Evolutionary conservation across 371 early-diverging fungal species (phyloP).

Genomic region (Sanchytrium tribonematis): DNA sequence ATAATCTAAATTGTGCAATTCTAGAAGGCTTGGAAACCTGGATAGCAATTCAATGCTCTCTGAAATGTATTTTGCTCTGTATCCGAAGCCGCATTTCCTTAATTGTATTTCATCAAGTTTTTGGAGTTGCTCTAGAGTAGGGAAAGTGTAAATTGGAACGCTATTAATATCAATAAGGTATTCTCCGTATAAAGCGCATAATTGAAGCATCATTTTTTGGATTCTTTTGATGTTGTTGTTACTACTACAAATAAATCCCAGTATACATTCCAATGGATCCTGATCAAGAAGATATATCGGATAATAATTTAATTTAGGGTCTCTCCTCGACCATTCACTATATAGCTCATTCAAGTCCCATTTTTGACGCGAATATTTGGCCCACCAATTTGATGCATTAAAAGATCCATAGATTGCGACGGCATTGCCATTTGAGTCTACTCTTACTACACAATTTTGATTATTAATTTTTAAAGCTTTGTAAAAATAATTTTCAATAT

Average conservation of each 20-base stretch:
- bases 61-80: neutral
- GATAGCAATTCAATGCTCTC: neutral
- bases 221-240: slow-evolving; percentile 14
- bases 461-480: neutral
- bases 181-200: slow-evolving; percentile 1
- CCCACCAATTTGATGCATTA: neutral
- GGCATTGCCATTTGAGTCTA: neutral
- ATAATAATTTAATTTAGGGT: neutral
- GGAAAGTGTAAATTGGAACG: neutral
- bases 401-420: neutral
- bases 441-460: neutral
- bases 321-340: neutral
- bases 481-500: neutral
- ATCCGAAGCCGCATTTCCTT: neutral
- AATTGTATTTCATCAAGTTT: neutral
- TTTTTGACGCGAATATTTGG: neutral
- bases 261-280: slow-evolving; percentile 9
- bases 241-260: slow-evolving; percentile 12
- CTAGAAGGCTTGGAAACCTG: neutral
- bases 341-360: neutral
- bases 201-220: slow-evolving; percentile 9
- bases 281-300: slow-evolving; percentile 4
- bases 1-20: neutral
- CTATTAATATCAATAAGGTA: neutral
- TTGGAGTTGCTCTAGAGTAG: neutral